Conservation (phyloP, 768 basidiomycete species). For the Russula griseocarnosa region DNA sequence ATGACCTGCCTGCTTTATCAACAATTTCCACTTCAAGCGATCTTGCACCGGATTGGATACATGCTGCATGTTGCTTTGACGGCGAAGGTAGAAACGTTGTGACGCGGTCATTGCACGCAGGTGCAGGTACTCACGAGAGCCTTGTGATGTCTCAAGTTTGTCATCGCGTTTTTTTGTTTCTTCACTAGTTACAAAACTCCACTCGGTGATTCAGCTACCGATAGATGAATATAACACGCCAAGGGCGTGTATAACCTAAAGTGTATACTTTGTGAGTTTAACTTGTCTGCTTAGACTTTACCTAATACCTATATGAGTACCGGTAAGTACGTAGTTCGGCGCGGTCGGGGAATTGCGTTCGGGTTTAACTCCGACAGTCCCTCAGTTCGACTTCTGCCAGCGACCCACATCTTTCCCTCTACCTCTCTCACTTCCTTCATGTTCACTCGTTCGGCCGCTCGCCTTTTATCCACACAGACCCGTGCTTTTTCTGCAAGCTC, state of each 20-base stretch:
- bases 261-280: too few species aligned
- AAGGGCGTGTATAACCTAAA: background rate
- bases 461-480: slow-evolving; percentile 50
- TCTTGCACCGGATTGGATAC: background rate
- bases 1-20: too few species aligned
- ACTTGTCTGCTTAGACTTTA: too few species aligned
- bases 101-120: background rate
- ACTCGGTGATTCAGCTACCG: too few species aligned
- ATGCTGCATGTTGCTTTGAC: background rate
- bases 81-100: background rate
- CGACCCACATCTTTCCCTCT: slow-evolving; percentile 1
- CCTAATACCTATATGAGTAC: too few species aligned
- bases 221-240: background rate
- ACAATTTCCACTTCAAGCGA: too few species aligned
- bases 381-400: background rate
- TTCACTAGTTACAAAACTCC: too few species aligned
- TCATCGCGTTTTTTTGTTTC: too few species aligned
- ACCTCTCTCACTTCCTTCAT: slow-evolving; percentile 40
- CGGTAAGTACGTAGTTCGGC: background rate
- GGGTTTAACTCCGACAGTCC: background rate
- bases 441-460: slow-evolving; percentile 63
- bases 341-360: slow-evolving; percentile 11
- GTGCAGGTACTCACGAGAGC: background rate
- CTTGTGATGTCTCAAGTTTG: slow-evolving; percentile 13
- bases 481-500: slow-evolving; percentile 76